A percentile compares a stretch with the other conserved stretches of the same genome.
phyloP scores from a whole-genome alignment of 2,329 filamentous ascomycete genomes.

The Pyrenophora tritici-repentis region DNA sequence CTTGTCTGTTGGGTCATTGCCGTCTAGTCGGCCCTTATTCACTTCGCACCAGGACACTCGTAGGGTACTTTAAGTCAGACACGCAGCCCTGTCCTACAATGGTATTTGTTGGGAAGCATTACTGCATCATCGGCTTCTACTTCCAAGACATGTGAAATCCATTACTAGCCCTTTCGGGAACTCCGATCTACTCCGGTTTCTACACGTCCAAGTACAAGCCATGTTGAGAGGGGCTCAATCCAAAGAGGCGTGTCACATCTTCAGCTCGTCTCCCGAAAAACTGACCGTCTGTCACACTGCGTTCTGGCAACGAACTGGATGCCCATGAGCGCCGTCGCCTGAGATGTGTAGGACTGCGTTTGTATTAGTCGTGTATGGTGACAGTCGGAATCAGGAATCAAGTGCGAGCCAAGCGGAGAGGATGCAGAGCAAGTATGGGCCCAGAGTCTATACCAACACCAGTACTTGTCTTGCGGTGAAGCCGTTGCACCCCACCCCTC shows the following conservation, averaged over 20 bases:
- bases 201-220: neutral
- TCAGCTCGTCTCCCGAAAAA: conserved; percentile 6
- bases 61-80: neutral
- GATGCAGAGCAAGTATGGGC: neutral
- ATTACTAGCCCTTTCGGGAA: neutral
- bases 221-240: neutral
- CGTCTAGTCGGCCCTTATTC: neutral
- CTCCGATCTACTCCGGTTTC: neutral
- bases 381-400: neutral
- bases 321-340: neutral
- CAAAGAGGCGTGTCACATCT: neutral
- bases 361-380: conserved; percentile 5
- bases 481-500: neutral
- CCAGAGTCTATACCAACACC: neutral
- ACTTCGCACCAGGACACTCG: neutral
- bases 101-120: neutral
- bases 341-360: neutral
- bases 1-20: neutral
- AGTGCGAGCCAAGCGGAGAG: neutral
- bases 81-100: neutral
- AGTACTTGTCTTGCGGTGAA: neutral
- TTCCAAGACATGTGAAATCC: neutral
- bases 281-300: conserved; percentile 3
- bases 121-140: neutral
- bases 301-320: neutral